These are phyloP conservation scores for Lasiodiplodia gonubiensis DNA, from an alignment of 2,329 filamentous ascomycete species.

Conservation along the genomic window DNA sequence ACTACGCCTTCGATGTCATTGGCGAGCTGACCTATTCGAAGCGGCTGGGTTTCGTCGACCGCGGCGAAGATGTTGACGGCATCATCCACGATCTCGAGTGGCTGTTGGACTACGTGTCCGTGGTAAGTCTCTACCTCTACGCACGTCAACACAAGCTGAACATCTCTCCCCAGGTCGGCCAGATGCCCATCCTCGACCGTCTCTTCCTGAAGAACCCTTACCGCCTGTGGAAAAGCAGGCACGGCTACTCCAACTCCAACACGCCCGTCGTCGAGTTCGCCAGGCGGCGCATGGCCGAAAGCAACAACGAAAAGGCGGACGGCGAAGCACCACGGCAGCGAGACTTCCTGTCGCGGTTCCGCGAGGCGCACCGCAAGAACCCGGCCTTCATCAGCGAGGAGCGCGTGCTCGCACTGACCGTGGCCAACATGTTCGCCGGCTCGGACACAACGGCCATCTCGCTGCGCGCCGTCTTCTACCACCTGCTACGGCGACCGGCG, in stretches of 20 bases:
- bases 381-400: not conserved
- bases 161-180: not conserved
- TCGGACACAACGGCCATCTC: slow-evolving; percentile 33
- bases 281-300: slow-evolving; percentile 20
- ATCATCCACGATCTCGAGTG: slow-evolving; percentile 9
- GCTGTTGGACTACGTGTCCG: slow-evolving; percentile 8
- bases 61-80: slow-evolving; percentile 29
- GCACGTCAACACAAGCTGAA: not conserved
- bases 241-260: slow-evolving; percentile 40
- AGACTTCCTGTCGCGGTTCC: slow-evolving; percentile 21
- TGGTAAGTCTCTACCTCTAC: not conserved
- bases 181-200: slow-evolving; percentile 28
- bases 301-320: slow-evolving; percentile 23
- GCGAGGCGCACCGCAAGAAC: slow-evolving; percentile 4
- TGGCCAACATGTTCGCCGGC: slow-evolving; percentile 17
- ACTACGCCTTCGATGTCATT: slow-evolving; percentile 32
- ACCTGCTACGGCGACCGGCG: slow-evolving; percentile 39
- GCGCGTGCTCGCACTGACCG: slow-evolving; percentile 5
- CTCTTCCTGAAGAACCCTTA: slow-evolving; percentile 24
- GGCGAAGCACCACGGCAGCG: not conserved
- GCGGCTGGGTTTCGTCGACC: slow-evolving; percentile 31
- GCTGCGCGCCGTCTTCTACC: slow-evolving; percentile 47
- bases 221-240: slow-evolving; percentile 35
- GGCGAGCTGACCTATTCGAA: slow-evolving; percentile 32
- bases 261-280: slow-evolving; percentile 41